Evolutionary conservation across 2,329 filamentous ascomycete species (phyloP).

Genomic region (Fusarium sp.): DNA sequence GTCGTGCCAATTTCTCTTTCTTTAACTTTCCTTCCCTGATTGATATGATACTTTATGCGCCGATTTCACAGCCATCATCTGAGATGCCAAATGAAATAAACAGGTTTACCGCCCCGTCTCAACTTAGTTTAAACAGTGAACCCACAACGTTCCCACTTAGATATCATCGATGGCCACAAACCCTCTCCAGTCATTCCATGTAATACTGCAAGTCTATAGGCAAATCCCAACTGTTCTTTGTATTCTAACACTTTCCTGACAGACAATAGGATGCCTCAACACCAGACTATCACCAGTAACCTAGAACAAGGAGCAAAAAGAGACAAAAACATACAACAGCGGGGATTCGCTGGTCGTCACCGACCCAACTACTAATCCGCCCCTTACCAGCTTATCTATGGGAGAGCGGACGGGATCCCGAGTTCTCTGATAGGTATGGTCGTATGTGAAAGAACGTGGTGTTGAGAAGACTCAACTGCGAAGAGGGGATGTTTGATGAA

Average conservation of each 20-base stretch:
- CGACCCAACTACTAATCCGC: too few relatives aligned
- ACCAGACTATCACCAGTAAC: neutral
- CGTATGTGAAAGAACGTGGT: neutral
- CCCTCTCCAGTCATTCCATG: too few relatives aligned
- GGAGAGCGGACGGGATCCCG: slow-evolving; percentile 5
- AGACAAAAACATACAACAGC: slow-evolving; percentile 15
- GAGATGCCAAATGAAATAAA: neutral
- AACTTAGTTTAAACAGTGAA: neutral
- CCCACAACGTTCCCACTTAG: neutral
- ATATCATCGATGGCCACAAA: neutral
- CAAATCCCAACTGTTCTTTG: too few relatives aligned
- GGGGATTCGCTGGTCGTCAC: too few relatives aligned
- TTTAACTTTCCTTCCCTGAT: too few relatives aligned
- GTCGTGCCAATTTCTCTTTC: too few relatives aligned
- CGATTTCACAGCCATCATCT: too few relatives aligned
- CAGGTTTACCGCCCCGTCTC: neutral
- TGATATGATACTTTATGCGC: too few relatives aligned
- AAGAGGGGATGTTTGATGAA: neutral
- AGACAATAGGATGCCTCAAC: neutral
- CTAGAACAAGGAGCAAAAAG: neutral
- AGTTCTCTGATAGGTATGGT: slow-evolving; percentile 7
- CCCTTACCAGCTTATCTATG: too few relatives aligned
- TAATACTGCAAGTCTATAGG: neutral
- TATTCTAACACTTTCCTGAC: neutral
- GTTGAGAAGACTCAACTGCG: neutral